Conservation (phyloP, 345 rosid genomes). For the Moricandia moricandioides region DNA sequence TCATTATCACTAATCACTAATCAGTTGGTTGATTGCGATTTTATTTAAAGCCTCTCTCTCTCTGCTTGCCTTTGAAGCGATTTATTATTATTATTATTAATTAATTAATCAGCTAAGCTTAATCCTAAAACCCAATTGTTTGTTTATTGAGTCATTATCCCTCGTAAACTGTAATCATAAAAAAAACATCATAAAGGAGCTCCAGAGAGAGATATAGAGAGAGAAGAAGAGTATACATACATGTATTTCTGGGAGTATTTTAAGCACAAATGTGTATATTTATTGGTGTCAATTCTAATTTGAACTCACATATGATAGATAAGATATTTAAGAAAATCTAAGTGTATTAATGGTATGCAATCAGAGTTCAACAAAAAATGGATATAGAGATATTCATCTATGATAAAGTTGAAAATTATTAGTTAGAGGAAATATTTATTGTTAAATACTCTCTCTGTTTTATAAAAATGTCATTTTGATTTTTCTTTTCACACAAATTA, state of each 20-base stretch:
- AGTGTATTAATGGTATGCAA: neutral
- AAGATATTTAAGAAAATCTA: neutral
- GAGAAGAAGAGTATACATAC: conserved; percentile 16
- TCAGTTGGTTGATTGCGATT: conserved; percentile 21
- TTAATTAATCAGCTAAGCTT: too few species aligned
- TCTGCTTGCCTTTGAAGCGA: conserved; percentile 35
- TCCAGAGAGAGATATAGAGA: neutral
- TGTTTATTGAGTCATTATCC: neutral
- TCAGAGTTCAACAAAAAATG: neutral
- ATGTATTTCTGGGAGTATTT: neutral
- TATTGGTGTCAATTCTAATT: neutral
- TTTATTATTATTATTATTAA: neutral
- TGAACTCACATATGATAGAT: neutral
- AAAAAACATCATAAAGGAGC: neutral
- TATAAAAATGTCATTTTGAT: too few species aligned
- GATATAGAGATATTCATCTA: neutral
- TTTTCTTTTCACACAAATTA: too few species aligned
- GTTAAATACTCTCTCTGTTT: too few species aligned
- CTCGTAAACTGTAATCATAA: conserved; percentile 5
- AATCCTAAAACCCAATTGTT: conserved; percentile 1
- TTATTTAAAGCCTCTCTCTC: neutral
- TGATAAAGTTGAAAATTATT: neutral
- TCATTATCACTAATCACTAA: conserved; percentile 3
- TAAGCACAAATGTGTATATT: neutral
- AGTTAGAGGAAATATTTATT: neutral